phyloP scores from a whole-genome alignment of 192 early-diverging fungal species.

The Entophlyctis luteolus region DNA sequence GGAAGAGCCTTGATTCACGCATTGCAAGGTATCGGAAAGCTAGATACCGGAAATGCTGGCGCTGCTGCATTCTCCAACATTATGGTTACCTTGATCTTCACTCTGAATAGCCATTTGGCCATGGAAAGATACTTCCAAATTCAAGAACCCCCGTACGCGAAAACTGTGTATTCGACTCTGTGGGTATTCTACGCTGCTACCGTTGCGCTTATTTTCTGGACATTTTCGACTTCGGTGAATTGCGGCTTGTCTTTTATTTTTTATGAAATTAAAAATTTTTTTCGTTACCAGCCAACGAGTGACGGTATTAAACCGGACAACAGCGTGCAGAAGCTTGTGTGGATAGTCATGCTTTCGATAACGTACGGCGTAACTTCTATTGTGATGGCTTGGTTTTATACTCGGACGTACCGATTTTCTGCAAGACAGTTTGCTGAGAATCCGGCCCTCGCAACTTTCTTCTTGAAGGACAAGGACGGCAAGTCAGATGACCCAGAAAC shows the following conservation, averaged over 20 bases:
- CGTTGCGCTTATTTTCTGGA: background rate
- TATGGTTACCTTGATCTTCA: background rate
- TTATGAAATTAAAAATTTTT: too few relatives aligned
- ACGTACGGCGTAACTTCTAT: background rate
- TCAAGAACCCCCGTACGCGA: background rate
- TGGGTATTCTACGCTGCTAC: background rate
- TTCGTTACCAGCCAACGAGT: background rate
- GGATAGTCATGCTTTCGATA: background rate
- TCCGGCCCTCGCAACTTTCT: background rate
- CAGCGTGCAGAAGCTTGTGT: background rate
- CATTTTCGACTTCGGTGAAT: background rate
- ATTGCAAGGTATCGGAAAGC: background rate
- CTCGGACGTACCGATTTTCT: conserved; percentile 4
- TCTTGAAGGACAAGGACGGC: background rate
- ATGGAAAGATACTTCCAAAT: conserved; percentile 4
- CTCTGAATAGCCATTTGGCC: background rate
- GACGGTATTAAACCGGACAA: background rate
- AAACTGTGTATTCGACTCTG: background rate
- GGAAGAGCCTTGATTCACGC: background rate
- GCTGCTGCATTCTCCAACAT: background rate
- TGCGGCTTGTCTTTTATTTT: too few relatives aligned
- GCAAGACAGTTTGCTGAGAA: background rate
- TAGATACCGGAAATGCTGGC: background rate
- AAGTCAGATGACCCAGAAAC: background rate
- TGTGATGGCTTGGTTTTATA: background rate